Evolutionary conservation across 495 filamentous ascomycete species (phyloP).

Genomic region (Neurospora tetrasperma): DNA sequence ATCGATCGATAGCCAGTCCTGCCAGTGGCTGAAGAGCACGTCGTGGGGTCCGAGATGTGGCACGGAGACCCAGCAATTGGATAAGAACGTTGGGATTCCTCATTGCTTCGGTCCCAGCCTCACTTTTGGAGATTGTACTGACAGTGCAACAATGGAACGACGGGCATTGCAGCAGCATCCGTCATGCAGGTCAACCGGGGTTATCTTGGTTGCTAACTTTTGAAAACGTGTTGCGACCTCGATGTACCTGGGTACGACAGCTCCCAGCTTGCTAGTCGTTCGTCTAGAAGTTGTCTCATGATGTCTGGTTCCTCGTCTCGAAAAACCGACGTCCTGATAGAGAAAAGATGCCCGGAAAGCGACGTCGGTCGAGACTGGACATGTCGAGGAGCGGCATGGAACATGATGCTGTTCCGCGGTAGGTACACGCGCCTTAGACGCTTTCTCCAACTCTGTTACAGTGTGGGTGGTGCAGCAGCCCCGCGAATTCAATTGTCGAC

Average conservation of each 20-base stretch:
- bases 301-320: neutral
- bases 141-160: constrained; percentile 2
- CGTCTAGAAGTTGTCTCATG: neutral
- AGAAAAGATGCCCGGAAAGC: neutral
- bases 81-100: constrained; percentile 3
- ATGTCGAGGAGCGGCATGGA: neutral
- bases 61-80: constrained; percentile 9
- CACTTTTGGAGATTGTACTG: constrained; percentile 8
- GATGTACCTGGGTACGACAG: neutral
- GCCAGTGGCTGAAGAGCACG: constrained; percentile 10
- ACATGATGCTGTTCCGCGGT: neutral
- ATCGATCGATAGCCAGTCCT: neutral
- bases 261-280: neutral
- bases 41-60: constrained; percentile 10
- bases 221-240: neutral
- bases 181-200: constrained; percentile 13
- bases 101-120: constrained; percentile 10
- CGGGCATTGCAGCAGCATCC: constrained; percentile 4
- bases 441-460: neutral
- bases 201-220: constrained; percentile 7
- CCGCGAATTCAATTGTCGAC: neutral
- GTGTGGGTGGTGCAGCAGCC: neutral
- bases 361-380: neutral
- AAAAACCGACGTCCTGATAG: neutral
- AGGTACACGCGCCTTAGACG: neutral